A percentile compares a stretch with the other conserved stretches of the same genome.
These are phyloP conservation scores for Neurospora sp. DNA, from an alignment of 495 filamentous ascomycete species.

Conservation along the genomic window DNA sequence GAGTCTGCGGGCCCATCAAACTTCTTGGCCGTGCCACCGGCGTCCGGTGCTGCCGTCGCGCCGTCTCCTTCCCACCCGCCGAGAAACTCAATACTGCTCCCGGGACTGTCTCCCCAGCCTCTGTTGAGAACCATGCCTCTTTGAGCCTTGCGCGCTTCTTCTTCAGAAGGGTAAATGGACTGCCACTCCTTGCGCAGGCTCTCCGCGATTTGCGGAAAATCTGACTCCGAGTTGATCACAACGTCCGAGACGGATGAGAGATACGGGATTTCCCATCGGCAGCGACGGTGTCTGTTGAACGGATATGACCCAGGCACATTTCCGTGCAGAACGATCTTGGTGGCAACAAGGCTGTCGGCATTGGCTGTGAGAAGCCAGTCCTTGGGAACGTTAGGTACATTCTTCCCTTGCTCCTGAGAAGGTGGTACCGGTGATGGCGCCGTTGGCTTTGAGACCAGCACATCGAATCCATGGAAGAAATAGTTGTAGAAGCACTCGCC, in stretches of 20 bases:
- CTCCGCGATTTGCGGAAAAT: slow-evolving; percentile 58
- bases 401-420: slow-evolving; percentile 34
- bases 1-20: slow-evolving; percentile 46
- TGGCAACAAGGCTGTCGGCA: slow-evolving; percentile 61
- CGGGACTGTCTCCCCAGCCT: slow-evolving; percentile 83
- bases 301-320: slow-evolving; percentile 94
- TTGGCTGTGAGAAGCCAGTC: slow-evolving; percentile 26
- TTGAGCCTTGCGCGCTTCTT: slow-evolving; percentile 54
- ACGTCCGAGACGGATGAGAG: slow-evolving; percentile 22
- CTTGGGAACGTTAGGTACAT: slow-evolving; percentile 14
- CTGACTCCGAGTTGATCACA: slow-evolving; percentile 61
- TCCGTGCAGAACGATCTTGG: slow-evolving; percentile 82
- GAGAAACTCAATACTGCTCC: slow-evolving; percentile 80
- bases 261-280: slow-evolving; percentile 72
- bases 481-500: slow-evolving; percentile 94
- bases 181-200: slow-evolving; percentile 64
- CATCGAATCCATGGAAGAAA: slow-evolving; percentile 88
- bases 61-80: slow-evolving; percentile 80
- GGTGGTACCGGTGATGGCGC: slow-evolving; percentile 49
- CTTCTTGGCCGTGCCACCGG: slow-evolving; percentile 9
- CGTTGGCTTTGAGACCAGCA: slow-evolving; percentile 74
- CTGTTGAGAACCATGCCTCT: slow-evolving; percentile 80
- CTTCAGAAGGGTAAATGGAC: slow-evolving; percentile 48
- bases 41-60: slow-evolving; percentile 24
- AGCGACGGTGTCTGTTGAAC: slow-evolving; percentile 88